phyloP scores from a whole-genome alignment of 2,329 filamentous ascomycete genomes.

The Trichothecium roseum region DNA sequence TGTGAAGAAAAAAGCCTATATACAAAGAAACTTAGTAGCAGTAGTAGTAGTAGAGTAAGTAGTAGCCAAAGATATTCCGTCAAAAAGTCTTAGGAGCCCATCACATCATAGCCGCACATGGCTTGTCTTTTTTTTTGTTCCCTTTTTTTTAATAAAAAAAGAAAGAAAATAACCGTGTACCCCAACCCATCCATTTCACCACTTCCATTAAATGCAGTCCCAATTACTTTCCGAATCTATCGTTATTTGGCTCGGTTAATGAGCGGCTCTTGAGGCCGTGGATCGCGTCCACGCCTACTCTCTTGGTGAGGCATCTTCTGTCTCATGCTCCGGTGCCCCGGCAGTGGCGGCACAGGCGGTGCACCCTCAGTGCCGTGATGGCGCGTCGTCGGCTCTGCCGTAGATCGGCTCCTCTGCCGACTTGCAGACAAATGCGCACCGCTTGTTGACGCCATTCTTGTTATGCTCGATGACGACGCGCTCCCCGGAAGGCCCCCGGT shows the following conservation, averaged over 20 bases:
- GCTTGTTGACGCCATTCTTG: not conserved
- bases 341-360: conserved; percentile 9
- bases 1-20: too few species aligned
- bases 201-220: not conserved
- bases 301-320: not conserved
- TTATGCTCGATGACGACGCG: not conserved
- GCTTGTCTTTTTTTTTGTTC: too few species aligned
- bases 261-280: conserved; percentile 3
- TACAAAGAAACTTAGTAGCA: too few species aligned
- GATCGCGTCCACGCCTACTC: conserved; percentile 1
- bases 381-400: not conserved
- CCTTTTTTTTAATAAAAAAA: too few species aligned
- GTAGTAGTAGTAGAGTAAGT: too few species aligned
- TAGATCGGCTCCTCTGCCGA: not conserved
- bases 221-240: conserved; percentile 1
- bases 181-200: too few species aligned
- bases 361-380: not conserved
- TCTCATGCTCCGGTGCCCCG: conserved; percentile 1
- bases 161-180: conserved; percentile 3
- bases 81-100: too few species aligned
- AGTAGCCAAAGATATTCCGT: too few species aligned
- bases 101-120: too few species aligned
- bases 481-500: conserved; percentile 14
- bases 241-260: conserved; percentile 5
- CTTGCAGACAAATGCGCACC: not conserved